phyloP scores from a whole-genome alignment of 148 eudicot species.

The Vaccinium macrocarpon region DNA sequence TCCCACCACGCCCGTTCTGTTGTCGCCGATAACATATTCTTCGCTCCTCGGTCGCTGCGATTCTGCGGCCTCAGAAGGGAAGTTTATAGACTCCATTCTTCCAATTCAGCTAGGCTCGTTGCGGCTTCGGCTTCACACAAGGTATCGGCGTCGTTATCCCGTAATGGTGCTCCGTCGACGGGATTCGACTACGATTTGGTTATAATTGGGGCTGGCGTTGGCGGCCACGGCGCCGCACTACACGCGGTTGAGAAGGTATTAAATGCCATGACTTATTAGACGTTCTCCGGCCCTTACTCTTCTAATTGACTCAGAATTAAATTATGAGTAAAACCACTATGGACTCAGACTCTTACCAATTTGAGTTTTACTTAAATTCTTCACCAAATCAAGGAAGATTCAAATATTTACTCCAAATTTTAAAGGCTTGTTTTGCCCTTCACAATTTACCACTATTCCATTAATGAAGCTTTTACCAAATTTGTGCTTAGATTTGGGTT shows the following conservation, averaged over 20 bases:
- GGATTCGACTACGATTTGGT: constrained; percentile 85
- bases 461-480: too few species aligned
- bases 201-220: constrained; percentile 95
- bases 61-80: constrained; percentile 80
- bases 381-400: too few species aligned
- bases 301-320: too few species aligned
- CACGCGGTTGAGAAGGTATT: constrained; percentile 93
- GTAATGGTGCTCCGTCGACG: constrained; percentile 47
- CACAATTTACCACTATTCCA: too few species aligned
- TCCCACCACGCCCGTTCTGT: constrained; percentile 24
- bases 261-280: neutral
- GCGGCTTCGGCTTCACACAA: constrained; percentile 20
- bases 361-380: too few species aligned
- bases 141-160: constrained; percentile 41
- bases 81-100: constrained; percentile 32
- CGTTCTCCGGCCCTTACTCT: too few species aligned
- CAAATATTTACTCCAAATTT: too few species aligned
- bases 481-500: too few species aligned
- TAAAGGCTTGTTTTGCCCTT: too few species aligned
- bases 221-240: constrained; percentile 98
- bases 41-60: constrained; percentile 45
- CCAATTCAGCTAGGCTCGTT: constrained; percentile 19
- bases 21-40: constrained; percentile 10
- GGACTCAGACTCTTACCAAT: too few species aligned
- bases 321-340: too few species aligned